Evolutionary conservation across 805 yeast genomes (phyloP).

Genomic region (Hanseniaspora mollemarum): DNA sequence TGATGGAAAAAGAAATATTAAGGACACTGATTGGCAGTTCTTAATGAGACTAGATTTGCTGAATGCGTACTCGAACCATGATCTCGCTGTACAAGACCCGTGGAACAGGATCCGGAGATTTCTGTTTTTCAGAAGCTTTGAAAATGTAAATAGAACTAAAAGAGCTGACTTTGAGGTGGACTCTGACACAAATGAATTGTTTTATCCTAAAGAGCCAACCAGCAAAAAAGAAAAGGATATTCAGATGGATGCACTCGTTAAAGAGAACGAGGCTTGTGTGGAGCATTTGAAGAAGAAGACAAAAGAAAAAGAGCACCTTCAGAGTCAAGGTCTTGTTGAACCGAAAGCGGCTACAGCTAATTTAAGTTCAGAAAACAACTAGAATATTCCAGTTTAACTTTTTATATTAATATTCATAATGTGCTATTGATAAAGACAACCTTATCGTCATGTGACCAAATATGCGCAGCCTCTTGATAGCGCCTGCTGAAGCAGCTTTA

Average conservation of each 20-base stretch:
- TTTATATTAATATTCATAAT: no score
- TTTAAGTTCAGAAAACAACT: neutral
- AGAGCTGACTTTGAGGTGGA: neutral
- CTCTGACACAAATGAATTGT: neutral
- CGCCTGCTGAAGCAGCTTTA: no score
- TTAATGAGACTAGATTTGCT: conserved; percentile 1
- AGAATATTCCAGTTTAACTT: no score
- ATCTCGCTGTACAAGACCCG: neutral
- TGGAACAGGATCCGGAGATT: conserved; percentile 12
- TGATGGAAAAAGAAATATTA: neutral
- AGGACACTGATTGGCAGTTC: conserved; percentile 4
- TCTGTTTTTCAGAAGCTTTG: conserved; percentile 7
- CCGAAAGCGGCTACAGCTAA: neutral
- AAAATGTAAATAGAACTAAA: neutral
- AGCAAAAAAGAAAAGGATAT: neutral
- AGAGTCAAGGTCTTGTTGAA: neutral
- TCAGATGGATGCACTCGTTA: neutral
- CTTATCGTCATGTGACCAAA: no score
- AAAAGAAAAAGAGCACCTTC: neutral
- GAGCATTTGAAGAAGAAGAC: neutral
- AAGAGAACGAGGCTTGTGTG: neutral
- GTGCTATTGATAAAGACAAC: no score
- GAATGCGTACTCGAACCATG: conserved; percentile 5
- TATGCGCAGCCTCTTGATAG: no score
- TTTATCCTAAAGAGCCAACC: neutral